phyloP scores from a whole-genome alignment of 257 asterid species.

The Penstemon newberryi region DNA sequence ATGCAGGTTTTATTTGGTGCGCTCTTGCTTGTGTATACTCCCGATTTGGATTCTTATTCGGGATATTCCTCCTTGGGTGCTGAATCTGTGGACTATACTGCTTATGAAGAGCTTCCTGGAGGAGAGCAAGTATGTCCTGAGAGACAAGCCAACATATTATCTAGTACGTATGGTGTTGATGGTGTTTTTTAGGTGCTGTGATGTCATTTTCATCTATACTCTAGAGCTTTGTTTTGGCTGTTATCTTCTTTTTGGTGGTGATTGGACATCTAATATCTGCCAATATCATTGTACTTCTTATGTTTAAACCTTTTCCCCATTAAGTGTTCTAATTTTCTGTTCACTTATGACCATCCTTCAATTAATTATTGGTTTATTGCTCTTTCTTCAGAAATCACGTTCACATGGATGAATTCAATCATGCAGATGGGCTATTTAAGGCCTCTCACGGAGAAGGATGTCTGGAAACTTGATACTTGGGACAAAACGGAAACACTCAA shows the following conservation, averaged over 20 bases:
- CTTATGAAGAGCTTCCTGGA: slow-evolving; percentile 85
- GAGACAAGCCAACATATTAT: slow-evolving; percentile 71
- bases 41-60: slow-evolving; percentile 80
- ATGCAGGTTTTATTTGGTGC: slow-evolving; percentile 78
- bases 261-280: slow-evolving; percentile 3
- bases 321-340: slow-evolving; percentile 6
- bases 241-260: not conserved
- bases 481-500: slow-evolving; percentile 87
- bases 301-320: not conserved
- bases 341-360: slow-evolving; percentile 6
- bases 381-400: slow-evolving; percentile 52
- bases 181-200: no score
- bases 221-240: no score
- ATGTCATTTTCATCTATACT: no score
- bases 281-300: not conserved
- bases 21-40: slow-evolving; percentile 71
- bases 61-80: slow-evolving; percentile 70
- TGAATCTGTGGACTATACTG: slow-evolving; percentile 57
- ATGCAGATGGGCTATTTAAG: slow-evolving; percentile 84
- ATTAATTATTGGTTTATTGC: slow-evolving; percentile 29
- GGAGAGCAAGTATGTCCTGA: slow-evolving; percentile 92
- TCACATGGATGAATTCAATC: slow-evolving; percentile 79
- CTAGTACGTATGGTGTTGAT: slow-evolving; percentile 50
- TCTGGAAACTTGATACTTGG: slow-evolving; percentile 97
- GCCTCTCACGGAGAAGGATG: slow-evolving; percentile 94